These are phyloP conservation scores for Fonsecaea pugnacius DNA, from an alignment of 2,329 filamentous ascomycete species.

Conservation along the genomic window DNA sequence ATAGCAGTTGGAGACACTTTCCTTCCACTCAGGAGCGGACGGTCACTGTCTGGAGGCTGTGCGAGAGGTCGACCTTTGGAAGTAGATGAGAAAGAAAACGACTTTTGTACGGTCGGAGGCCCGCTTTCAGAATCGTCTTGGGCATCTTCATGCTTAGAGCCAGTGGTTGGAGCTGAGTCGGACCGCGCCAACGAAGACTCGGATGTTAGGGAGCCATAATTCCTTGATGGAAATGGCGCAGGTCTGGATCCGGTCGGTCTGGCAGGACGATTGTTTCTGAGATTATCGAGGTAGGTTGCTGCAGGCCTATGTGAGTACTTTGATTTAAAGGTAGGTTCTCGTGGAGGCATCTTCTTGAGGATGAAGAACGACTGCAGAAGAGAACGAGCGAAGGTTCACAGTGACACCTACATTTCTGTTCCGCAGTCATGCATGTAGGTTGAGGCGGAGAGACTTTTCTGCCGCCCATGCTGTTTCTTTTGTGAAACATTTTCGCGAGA, in stretches of 20 bases:
- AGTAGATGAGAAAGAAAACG: constrained; percentile 26
- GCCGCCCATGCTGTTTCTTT: constrained; percentile 42
- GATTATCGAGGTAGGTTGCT: constrained; percentile 65
- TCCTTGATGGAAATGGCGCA: constrained; percentile 48
- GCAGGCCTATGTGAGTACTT: constrained; percentile 36
- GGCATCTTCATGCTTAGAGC: constrained; percentile 2
- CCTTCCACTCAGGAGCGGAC: constrained; percentile 41
- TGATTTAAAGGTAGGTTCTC: constrained; percentile 32
- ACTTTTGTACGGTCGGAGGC: constrained; percentile 20
- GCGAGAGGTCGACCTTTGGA: constrained; percentile 45
- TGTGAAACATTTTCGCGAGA: constrained; percentile 45
- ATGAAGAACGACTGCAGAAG: not conserved
- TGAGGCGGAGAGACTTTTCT: constrained; percentile 54
- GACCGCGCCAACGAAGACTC: constrained; percentile 33
- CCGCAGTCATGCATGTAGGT: constrained; percentile 52
- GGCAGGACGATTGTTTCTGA: constrained; percentile 61
- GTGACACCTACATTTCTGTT: constrained; percentile 51
- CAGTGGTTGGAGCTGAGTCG: constrained; percentile 29
- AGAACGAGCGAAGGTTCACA: constrained; percentile 2
- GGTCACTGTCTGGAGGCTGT: constrained; percentile 43
- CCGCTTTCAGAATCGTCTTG: constrained; percentile 8
- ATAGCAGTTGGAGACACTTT: constrained; percentile 45
- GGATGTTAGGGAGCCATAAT: constrained; percentile 22
- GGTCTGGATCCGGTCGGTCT: constrained; percentile 66
- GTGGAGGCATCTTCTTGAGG: constrained; percentile 23